phyloP scores from a whole-genome alignment of 2,329 filamentous ascomycete genomes.

The Bisporella sp. region DNA sequence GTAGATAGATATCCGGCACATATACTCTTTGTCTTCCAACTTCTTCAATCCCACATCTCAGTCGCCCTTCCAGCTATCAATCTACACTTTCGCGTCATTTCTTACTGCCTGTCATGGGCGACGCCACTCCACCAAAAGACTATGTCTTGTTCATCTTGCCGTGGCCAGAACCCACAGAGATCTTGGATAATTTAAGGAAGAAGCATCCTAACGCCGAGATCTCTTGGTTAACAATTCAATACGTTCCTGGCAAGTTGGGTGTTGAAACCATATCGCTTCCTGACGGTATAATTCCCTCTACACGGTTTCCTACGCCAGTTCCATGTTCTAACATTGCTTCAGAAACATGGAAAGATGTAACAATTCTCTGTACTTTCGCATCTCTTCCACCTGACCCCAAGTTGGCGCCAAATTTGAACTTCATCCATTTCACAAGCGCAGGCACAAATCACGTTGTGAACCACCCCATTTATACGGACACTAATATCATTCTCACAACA shows the following conservation, averaged over 20 bases:
- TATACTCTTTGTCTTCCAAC: too few relatives aligned
- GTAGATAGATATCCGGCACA: too few relatives aligned
- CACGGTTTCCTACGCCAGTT: background rate
- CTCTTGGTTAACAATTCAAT: slow-evolving; percentile 29
- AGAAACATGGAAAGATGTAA: slow-evolving; percentile 23
- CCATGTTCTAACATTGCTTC: background rate
- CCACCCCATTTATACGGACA: slow-evolving; percentile 26
- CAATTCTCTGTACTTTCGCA: slow-evolving; percentile 27
- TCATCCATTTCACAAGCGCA: slow-evolving; percentile 28
- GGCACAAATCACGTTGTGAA: slow-evolving; percentile 26
- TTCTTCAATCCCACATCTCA: too few relatives aligned
- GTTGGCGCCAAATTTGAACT: slow-evolving; percentile 26
- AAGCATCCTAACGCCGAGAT: slow-evolving; percentile 40
- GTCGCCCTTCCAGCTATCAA: too few relatives aligned
- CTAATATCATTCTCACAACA: slow-evolving; percentile 28
- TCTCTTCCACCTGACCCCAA: slow-evolving; percentile 20
- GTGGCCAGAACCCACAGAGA: slow-evolving; percentile 32
- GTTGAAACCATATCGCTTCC: slow-evolving; percentile 5
- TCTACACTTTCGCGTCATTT: too few relatives aligned
- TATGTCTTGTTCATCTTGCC: slow-evolving; percentile 37
- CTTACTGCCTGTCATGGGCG: slow-evolving; percentile 32
- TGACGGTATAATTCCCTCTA: slow-evolving; percentile 9
- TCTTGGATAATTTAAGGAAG: slow-evolving; percentile 31
- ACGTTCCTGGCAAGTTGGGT: slow-evolving; percentile 11
- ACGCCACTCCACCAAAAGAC: slow-evolving; percentile 29